Conservation (phyloP, 306 rosid species). For the Hippophae rhamnoides region DNA sequence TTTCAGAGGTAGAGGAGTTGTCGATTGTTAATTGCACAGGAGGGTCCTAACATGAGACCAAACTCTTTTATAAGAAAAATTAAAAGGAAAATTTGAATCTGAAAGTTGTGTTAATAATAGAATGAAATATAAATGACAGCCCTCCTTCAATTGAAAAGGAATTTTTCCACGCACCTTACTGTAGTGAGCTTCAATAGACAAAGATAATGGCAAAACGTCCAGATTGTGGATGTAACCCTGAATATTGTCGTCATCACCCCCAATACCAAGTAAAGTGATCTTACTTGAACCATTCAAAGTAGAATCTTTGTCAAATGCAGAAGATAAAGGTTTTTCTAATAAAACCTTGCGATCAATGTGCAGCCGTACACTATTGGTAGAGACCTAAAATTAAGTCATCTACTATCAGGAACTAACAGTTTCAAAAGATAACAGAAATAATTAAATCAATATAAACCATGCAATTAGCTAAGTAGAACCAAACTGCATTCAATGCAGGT, state of each 20-base stretch:
- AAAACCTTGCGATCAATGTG: conserved; percentile 59
- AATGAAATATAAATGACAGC: conserved; percentile 5
- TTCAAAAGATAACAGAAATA: not conserved
- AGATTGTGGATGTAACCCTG: conserved; percentile 64
- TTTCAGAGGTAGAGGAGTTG: conserved; percentile 63
- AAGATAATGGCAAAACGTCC: conserved; percentile 31
- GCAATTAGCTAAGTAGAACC: not conserved
- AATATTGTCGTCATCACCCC: conserved; percentile 36
- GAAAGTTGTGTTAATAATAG: conserved; percentile 1
- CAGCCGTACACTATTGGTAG: conserved; percentile 44
- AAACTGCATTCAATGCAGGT: not conserved
- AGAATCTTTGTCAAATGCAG: conserved; percentile 27
- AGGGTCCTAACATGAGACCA: conserved; percentile 47
- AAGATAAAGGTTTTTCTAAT: conserved; percentile 37
- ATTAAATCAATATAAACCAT: not conserved
- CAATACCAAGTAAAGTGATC: conserved; percentile 44
- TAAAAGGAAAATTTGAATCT: conserved; percentile 5
- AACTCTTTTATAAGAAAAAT: conserved; percentile 16
- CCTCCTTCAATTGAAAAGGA: conserved; percentile 10
- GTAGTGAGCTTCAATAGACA: conserved; percentile 39
- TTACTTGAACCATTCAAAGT: conserved; percentile 25
- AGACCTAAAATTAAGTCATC: conserved; percentile 42
- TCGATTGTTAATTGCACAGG: conserved; percentile 75
- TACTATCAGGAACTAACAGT: conserved; percentile 13
- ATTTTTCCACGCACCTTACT: conserved; percentile 40